Evolutionary conservation across 129 eudicot genomes (phyloP), one percentile per base, ranked within the genome.

Genomic region (Tagetes patula): DNA sequence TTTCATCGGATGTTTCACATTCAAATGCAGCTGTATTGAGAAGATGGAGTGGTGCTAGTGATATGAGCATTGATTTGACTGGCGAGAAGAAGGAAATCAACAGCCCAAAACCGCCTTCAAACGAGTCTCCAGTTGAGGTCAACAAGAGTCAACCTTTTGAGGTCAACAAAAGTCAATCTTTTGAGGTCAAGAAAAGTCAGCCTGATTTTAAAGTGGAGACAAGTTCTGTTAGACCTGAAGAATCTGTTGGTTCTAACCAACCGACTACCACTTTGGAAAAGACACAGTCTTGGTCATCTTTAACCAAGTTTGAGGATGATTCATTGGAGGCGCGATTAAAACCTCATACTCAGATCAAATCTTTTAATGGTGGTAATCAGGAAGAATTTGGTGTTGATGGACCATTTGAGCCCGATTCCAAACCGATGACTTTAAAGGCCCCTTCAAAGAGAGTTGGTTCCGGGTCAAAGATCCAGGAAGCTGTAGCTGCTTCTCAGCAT

Each of bases 41-140:
- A 85, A 86, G 97, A 82, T 95, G 99, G 99, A 95, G 99, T 73
- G 99, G 97, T 43, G 97, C 85, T 69, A 87, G 99, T 78, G 99
- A 95, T 78, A 90, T 95, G 96, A 95, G 99, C 77, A 79, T 95
- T 75, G 97, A 95, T 73, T 74, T 88, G 70, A 84, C 87, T 77
- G 84, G 80, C 14, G 97, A 91, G 36, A 95, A 82, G 83, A 89
- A 88, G 79, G 97, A 86, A 58, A 55, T 66, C n/a, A 95, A 89
- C 47, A 89, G 88, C 76, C 81, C 67, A 67, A 84, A 84, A 85
- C 96, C 62, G 74, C 82, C 9, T 45, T 83, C 54, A 6, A 65
- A 40, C 49, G 77, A 72, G 52, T 33, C 84, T 46, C 49, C 84
- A 31, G 37, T 71, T 11, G 77, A 70, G 52, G 46, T 61, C 64